Percentiles rank a stretch among this genome's conserved stretches.
These are phyloP conservation scores for Coemansia sp. DNA, from an alignment of 192 early-diverging fungal species.

Conservation along the genomic window DNA sequence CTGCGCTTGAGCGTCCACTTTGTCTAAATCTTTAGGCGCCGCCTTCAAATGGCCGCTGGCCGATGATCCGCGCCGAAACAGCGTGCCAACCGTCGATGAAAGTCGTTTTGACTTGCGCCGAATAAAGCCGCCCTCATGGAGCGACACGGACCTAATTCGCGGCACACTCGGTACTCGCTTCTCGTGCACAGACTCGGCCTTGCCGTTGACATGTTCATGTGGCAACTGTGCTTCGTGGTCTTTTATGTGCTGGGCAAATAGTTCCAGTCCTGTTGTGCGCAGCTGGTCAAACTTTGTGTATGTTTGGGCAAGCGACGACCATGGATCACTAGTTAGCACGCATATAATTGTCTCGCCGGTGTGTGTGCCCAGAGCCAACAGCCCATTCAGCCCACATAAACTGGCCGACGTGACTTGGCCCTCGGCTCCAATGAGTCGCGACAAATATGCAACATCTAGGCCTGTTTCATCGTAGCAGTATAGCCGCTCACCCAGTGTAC, in stretches of 20 bases:
- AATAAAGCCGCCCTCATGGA: constrained; percentile 23
- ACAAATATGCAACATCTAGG: constrained; percentile 11
- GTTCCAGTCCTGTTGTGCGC: constrained; percentile 13
- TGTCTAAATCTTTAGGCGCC: background rate
- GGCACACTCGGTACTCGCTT: background rate
- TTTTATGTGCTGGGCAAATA: background rate
- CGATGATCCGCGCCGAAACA: constrained; percentile 22
- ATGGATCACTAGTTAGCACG: constrained; percentile 21
- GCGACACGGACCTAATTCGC: constrained; percentile 23
- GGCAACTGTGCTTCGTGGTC: background rate
- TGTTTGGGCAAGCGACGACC: constrained; percentile 12
- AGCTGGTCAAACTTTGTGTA: constrained; percentile 12
- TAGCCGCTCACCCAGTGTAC: background rate
- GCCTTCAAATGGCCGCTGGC: background rate
- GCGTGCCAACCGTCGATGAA: constrained; percentile 24
- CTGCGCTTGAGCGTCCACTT: background rate
- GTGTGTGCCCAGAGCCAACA: constrained; percentile 30
- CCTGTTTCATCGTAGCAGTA: constrained; percentile 17
- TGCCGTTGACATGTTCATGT: background rate
- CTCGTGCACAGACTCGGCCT: background rate
- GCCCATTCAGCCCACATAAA: constrained; percentile 24
- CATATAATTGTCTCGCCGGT: constrained; percentile 36
- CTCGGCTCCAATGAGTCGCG: constrained; percentile 32
- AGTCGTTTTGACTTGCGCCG: constrained; percentile 39
- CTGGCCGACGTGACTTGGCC: constrained; percentile 6